A percentile compares a stretch with the other conserved stretches of the same genome.
Conservation (phyloP, 768 basidiomycete species). For the Trametes elegans region DNA sequence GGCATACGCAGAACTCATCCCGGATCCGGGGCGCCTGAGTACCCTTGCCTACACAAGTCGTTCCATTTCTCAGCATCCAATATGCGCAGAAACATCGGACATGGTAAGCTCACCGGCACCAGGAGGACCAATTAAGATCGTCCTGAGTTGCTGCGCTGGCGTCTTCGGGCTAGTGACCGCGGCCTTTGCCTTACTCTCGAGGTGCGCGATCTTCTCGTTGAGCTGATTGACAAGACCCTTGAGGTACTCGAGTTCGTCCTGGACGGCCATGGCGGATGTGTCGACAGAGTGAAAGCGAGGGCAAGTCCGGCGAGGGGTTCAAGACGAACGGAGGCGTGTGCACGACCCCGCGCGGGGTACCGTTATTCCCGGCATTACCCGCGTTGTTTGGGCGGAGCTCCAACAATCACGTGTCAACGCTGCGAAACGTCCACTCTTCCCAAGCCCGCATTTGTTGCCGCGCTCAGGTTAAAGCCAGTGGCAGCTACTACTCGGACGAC, state of each 20-base stretch:
- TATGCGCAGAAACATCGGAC: conserved; percentile 5
- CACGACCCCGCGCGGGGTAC: not conserved
- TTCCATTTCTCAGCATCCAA: not conserved
- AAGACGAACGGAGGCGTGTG: conserved; percentile 2
- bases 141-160: conserved; percentile 77
- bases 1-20: conserved; percentile 93
- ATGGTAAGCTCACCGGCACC: conserved; percentile 76
- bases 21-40: conserved; percentile 95
- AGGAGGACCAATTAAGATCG: conserved; percentile 94
- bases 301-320: conserved; percentile 9
- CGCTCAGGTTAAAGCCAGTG: too few species aligned
- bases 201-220: conserved; percentile 78
- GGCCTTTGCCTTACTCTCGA: conserved; percentile 70
- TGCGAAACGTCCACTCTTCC: not conserved
- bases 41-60: conserved; percentile 74
- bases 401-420: not conserved
- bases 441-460: too few species aligned
- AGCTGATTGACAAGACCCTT: conserved; percentile 90
- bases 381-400: conserved; percentile 14
- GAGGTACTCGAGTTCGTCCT: conserved; percentile 90
- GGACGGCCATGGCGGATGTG: conserved; percentile 52
- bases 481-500: too few species aligned
- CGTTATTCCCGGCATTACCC: conserved; percentile 16
- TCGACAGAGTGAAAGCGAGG: conserved; percentile 8
- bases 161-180: conserved; percentile 43